phyloP scores from a whole-genome alignment of 441 rosid genomes.

The Melastoma candidum region DNA sequence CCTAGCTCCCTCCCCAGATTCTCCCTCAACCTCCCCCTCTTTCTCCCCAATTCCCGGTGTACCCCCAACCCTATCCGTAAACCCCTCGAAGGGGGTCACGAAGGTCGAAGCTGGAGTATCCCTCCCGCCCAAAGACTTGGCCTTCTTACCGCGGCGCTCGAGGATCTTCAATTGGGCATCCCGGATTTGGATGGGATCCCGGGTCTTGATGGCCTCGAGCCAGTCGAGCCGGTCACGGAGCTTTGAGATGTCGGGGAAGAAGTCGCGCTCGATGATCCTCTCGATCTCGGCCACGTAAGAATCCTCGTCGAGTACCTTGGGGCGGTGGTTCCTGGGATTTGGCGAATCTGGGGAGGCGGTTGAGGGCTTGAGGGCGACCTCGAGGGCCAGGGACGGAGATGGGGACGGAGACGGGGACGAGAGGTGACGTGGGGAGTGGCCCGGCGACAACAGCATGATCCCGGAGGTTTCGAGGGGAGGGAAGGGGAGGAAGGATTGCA shows the following conservation, averaged over 20 bases:
- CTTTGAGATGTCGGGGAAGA: constrained; percentile 87
- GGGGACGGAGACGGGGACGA: constrained; percentile 60
- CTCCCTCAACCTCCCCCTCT: constrained; percentile 18
- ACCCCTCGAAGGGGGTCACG: constrained; percentile 69
- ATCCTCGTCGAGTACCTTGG: constrained; percentile 77
- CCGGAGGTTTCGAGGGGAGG: no score
- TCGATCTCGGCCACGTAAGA: constrained; percentile 74
- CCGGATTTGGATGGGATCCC: constrained; percentile 78
- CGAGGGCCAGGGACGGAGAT: constrained; percentile 5
- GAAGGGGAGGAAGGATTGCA: no score
- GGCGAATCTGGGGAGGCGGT: constrained; percentile 9
- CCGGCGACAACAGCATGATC: constrained; percentile 82
- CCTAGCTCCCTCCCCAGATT: constrained; percentile 27
- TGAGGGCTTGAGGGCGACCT: constrained; percentile 19
- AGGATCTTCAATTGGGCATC: constrained; percentile 89
- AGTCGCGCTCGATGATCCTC: constrained; percentile 91
- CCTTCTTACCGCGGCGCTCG: constrained; percentile 72
- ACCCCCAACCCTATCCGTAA: constrained; percentile 39
- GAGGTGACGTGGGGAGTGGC: constrained; percentile 83
- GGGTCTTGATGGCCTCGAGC: constrained; percentile 78
- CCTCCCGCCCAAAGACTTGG: constrained; percentile 23
- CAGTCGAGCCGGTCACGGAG: constrained; percentile 91
- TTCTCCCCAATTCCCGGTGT: constrained; percentile 23
- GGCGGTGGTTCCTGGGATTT: constrained; percentile 41
- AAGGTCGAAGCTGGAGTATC: constrained; percentile 90